Conservation (phyloP, 495 filamentous ascomycete genomes). For the Penicillium diatomitis region DNA sequence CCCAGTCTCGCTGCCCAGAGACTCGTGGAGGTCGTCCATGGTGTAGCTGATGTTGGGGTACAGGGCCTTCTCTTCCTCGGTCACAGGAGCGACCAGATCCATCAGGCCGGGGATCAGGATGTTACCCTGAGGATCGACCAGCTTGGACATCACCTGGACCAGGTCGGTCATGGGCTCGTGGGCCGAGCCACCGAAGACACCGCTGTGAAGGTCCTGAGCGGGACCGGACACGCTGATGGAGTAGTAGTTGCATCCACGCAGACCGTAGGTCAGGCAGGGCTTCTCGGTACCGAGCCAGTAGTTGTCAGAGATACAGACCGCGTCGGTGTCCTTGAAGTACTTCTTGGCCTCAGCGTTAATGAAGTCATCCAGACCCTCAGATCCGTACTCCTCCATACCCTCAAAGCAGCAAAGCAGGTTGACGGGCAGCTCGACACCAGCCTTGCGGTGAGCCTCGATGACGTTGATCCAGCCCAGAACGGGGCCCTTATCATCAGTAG, state of each 20-base stretch:
- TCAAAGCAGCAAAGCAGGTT: conserved; percentile 99
- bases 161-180: conserved; percentile 99
- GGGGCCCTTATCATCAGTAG: conserved; percentile 97
- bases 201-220: conserved; percentile 87
- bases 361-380: conserved; percentile 90
- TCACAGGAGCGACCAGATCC: conserved; percentile 83
- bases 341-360: conserved; percentile 81
- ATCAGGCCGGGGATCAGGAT: conserved; percentile 83
- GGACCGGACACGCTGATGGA: conserved; percentile 78
- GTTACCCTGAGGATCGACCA: conserved; percentile 83
- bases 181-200: conserved; percentile 90
- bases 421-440: conserved; percentile 88
- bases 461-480: conserved; percentile 97
- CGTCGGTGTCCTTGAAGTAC: conserved; percentile 91
- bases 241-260: conserved; percentile 98
- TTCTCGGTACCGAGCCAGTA: conserved; percentile 99
- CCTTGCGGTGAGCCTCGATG: conserved; percentile 93
- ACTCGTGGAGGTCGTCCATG: conserved; percentile 89
- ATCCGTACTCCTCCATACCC: conserved; percentile 99
- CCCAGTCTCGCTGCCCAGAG: conserved; percentile 75
- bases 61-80: conserved; percentile 73
- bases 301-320: conserved; percentile 98
- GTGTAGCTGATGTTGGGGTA: conserved; percentile 85
- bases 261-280: conserved; percentile 93
- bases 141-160: conserved; percentile 63